Base-by-base conservation (phyloP, 1,284 basidiomycete species). In the Golubevia sp. region DNA sequence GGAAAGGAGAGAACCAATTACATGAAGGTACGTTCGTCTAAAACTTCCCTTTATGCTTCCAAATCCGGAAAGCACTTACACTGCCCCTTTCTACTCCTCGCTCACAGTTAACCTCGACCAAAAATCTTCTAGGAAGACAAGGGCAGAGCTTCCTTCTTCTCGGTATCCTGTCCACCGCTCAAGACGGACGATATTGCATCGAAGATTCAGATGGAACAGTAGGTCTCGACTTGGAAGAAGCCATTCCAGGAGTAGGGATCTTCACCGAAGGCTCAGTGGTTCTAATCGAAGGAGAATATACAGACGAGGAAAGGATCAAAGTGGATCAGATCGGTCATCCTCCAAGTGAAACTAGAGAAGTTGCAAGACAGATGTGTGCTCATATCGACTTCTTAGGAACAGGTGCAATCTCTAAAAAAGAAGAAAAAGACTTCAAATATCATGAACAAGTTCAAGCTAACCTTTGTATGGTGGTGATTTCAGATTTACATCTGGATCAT, bases 231-330 rank as follows among this genome's bases (percentile, higher is more conserved):
- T 91, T 98, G 74, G 89, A 91, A 3, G 90, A 92, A 73, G 88
- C 96, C 51, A 94, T 95, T 65, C 95, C 96, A 3, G 94, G 94
- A 52, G 95, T 97, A 82, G 97, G 97, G 0, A 85, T 99, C 15
- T 99, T 98, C 79, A 97, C 95, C 0, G 95, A 99, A 84, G 97
- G 97, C 0, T 93, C 91, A 65, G 91, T 97, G 84, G 93, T 94
- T 1, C 88, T 99, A 7, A 90, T 98, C 0, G 97, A 99, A 85
- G 97, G 97, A 34, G 93, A 95, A 77, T 99, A 98, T 81, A 97
- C 93, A 0, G 90, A 94, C 64, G 93, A 98, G 27, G 92, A 91
- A 56, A 91, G 88, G 0, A 87, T 99, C 59, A 88, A 91, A 64
- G 94, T 97, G 5, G 89, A 94, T 69, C 97, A 95, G 6, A 91